These are phyloP conservation scores for Aurantiochytrium sp. DNA, from an alignment of 108 stramenopile genomes.

Conservation along the genomic window DNA sequence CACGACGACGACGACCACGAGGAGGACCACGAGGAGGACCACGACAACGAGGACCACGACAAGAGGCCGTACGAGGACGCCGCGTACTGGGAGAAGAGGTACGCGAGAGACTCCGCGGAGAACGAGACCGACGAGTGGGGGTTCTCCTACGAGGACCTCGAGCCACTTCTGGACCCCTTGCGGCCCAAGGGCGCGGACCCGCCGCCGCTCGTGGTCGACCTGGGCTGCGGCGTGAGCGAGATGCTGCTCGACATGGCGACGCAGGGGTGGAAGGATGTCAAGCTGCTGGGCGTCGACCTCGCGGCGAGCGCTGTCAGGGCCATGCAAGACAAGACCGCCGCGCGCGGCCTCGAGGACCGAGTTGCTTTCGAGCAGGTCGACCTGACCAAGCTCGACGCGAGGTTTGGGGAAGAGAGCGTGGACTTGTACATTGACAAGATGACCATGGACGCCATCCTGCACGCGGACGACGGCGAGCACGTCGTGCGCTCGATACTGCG, in stretches of 20 bases:
- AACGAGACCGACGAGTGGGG: slow-evolving; percentile 20
- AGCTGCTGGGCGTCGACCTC: background rate
- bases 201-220: background rate
- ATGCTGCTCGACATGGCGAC: background rate
- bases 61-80: slow-evolving; percentile 8
- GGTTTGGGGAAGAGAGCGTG: background rate
- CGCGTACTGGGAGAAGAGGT: background rate
- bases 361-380: background rate
- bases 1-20: background rate
- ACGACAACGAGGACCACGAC: background rate
- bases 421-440: slow-evolving; percentile 13
- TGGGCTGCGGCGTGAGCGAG: slow-evolving; percentile 1
- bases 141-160: background rate
- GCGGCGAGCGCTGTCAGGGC: background rate
- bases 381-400: background rate
- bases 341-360: background rate
- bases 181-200: background rate
- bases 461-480: background rate
- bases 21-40: background rate
- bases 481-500: background rate
- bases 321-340: background rate
- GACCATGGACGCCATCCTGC: slow-evolving; percentile 24
- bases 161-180: background rate
- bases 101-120: background rate
- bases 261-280: background rate